These are phyloP conservation scores for Heterobasidion parviporum DNA, from an alignment of 1,284 basidiomycete genomes.

Conservation along the genomic window DNA sequence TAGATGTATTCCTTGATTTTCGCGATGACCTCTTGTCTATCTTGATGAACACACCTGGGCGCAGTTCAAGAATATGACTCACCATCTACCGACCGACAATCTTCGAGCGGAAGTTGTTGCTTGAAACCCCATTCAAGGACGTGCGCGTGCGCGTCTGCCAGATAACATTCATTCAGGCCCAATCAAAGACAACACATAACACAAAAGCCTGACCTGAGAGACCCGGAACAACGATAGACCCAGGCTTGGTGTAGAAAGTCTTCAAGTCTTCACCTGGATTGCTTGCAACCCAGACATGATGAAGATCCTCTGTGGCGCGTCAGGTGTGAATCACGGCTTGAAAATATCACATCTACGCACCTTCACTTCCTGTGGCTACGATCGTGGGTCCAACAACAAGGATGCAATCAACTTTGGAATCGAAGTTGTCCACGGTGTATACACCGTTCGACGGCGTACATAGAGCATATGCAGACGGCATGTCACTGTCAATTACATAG, in stretches of 20 bases:
- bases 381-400: slow-evolving; percentile 52
- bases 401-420: slow-evolving; percentile 50
- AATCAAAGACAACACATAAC: not conserved
- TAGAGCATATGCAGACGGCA: slow-evolving; percentile 6
- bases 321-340: not conserved
- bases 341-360: slow-evolving; percentile 24
- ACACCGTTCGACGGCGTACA: slow-evolving; percentile 5
- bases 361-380: slow-evolving; percentile 44
- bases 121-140: slow-evolving; percentile 65
- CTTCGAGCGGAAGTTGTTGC: slow-evolving; percentile 54
- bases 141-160: slow-evolving; percentile 75
- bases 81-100: slow-evolving; percentile 55
- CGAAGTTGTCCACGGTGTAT: slow-evolving; percentile 9
- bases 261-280: slow-evolving; percentile 19
- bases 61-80: not conserved
- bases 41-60: not conserved
- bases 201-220: slow-evolving; percentile 42
- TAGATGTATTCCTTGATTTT: slow-evolving; percentile 57
- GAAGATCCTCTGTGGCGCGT: slow-evolving; percentile 20
- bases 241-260: slow-evolving; percentile 29
- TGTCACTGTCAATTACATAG: not conserved
- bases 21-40: slow-evolving; percentile 45
- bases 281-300: slow-evolving; percentile 8
- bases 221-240: slow-evolving; percentile 58
- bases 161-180: not conserved